phyloP scores from a whole-genome alignment of 164 flowering plant species.

The Vitis amurensis region DNA sequence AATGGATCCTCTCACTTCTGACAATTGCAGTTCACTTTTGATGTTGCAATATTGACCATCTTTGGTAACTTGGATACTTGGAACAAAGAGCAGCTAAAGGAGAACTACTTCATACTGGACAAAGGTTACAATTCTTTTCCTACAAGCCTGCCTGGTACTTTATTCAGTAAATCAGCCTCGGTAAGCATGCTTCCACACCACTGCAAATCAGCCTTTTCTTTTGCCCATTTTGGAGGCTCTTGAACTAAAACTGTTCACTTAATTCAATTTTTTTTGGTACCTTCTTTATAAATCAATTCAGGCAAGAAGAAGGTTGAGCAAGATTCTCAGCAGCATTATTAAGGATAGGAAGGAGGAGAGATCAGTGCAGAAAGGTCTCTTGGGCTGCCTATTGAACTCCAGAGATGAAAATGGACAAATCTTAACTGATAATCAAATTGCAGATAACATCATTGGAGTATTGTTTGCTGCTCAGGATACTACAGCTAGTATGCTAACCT shows the following conservation, averaged over 20 bases:
- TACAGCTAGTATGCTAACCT: conserved; percentile 23
- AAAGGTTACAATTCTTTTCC: no score
- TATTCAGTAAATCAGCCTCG: no score
- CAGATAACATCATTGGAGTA: conserved; percentile 22
- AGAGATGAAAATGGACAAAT: neutral
- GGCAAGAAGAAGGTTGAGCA: conserved; percentile 13
- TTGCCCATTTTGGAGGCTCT: no score
- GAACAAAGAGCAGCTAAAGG: no score
- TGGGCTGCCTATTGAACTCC: conserved; percentile 7
- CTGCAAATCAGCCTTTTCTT: no score
- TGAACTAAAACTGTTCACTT: neutral
- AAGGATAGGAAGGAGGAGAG: conserved; percentile 7
- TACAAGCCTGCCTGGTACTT: no score
- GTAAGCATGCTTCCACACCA: no score
- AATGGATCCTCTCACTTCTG: no score
- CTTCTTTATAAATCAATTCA: neutral
- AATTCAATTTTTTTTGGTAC: neutral
- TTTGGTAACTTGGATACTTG: no score
- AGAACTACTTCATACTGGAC: no score
- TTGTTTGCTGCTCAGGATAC: conserved; percentile 27
- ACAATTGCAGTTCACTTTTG: no score
- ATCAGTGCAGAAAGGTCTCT: neutral
- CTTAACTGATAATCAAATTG: conserved; percentile 12
- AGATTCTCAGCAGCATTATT: conserved; percentile 8
- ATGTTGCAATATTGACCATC: no score